phyloP scores from a whole-genome alignment of 306 rosid genomes.

The Heteromeles arbutifolia region DNA sequence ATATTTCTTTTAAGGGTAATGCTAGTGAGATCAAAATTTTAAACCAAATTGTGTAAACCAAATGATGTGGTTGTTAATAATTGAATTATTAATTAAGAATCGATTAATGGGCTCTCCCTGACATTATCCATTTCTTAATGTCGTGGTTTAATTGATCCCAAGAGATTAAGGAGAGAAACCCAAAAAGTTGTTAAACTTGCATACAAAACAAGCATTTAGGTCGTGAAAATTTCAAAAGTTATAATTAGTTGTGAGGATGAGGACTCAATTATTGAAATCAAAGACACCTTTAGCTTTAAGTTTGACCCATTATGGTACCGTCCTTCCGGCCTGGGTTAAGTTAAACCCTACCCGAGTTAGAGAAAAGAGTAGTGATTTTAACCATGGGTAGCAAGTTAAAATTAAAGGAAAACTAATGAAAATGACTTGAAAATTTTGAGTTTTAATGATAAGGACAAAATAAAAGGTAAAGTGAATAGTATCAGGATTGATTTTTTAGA shows the following conservation, averaged over 20 bases:
- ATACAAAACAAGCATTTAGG: background rate
- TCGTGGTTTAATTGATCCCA: background rate
- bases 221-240: background rate
- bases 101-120: no score
- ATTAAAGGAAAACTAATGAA: no score
- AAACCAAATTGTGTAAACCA: no score
- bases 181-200: background rate
- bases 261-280: slow-evolving; percentile 5
- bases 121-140: background rate
- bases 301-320: slow-evolving; percentile 2
- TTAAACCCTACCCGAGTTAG: background rate
- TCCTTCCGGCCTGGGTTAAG: background rate
- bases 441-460: no score
- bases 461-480: no score
- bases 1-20: no score
- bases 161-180: background rate
- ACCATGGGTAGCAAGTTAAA: background rate
- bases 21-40: no score
- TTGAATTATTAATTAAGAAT: no score
- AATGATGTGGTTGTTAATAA: accelerated
- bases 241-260: background rate
- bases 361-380: background rate
- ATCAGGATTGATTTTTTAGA: no score
- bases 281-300: background rate
- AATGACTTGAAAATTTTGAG: no score